Conservation (phyloP, 2,329 filamentous ascomycete genomes). For the Esteya vermicola region DNA sequence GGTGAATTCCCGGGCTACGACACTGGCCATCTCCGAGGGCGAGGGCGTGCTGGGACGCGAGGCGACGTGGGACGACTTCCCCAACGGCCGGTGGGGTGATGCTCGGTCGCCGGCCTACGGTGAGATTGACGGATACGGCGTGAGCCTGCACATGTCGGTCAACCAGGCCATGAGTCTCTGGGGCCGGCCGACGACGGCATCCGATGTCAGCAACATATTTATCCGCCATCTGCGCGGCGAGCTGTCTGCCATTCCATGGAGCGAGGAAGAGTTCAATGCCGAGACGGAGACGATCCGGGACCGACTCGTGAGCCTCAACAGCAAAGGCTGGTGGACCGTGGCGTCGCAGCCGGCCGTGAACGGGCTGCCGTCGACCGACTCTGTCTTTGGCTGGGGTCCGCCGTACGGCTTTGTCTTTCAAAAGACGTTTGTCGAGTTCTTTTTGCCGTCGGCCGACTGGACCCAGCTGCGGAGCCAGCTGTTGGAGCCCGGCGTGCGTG, state of each 20-base stretch:
- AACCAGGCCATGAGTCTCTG: constrained; percentile 71
- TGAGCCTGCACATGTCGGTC: constrained; percentile 85
- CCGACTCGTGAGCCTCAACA: constrained; percentile 62
- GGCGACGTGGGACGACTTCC: constrained; percentile 97
- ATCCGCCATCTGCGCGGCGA: constrained; percentile 67
- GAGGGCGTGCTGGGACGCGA: constrained; percentile 80
- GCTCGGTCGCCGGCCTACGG: constrained; percentile 92
- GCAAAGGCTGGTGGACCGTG: constrained; percentile 86
- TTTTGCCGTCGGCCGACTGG: constrained; percentile 67
- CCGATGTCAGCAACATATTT: constrained; percentile 72
- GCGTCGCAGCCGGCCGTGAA: constrained; percentile 92
- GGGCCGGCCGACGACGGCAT: constrained; percentile 56
- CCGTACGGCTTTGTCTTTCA: constrained; percentile 91
- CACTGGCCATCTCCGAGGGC: constrained; percentile 85
- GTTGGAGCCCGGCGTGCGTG: constrained; percentile 36
- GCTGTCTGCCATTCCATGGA: constrained; percentile 79
- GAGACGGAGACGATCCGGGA: constrained; percentile 73
- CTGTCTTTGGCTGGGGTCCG: constrained; percentile 86
- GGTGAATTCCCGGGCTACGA: constrained; percentile 68
- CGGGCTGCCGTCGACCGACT: constrained; percentile 60
- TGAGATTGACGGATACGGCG: constrained; percentile 87
- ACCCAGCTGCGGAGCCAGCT: constrained; percentile 49
- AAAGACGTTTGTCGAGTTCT: constrained; percentile 96
- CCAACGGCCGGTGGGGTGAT: constrained; percentile 97
- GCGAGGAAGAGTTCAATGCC: constrained; percentile 70